A percentile compares a stretch with the other conserved stretches of the same genome.
Conservation (phyloP, 1,284 basidiomycete genomes). For the Pyrrhoderma lamaoense region DNA sequence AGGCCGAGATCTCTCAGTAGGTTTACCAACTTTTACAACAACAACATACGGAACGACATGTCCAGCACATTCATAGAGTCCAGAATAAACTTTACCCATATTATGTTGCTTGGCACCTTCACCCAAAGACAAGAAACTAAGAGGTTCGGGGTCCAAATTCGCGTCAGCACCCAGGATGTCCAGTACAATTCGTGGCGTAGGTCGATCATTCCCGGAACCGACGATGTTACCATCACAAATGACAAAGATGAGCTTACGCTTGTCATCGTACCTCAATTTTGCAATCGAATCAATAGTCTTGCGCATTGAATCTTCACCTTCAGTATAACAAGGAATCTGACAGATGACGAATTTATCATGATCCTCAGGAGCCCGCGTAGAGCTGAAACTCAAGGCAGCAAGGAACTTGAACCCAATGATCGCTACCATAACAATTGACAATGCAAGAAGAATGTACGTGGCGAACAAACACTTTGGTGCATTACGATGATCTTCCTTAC, state of each 20-base stretch:
- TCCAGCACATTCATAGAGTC: conserved; percentile 88
- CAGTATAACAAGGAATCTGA: conserved; percentile 97
- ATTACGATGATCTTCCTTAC: conserved; percentile 88
- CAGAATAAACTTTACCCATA: conserved; percentile 97
- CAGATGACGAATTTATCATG: conserved; percentile 99
- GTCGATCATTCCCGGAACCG: conserved; percentile 88
- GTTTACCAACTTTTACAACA: conserved; percentile 95
- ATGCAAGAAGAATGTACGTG: conserved; percentile 83
- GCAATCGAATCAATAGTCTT: conserved; percentile 93
- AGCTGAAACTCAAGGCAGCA: conserved; percentile 85
- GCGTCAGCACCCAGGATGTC: conserved; percentile 95
- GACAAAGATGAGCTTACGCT: conserved; percentile 90
- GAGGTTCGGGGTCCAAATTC: conserved; percentile 88
- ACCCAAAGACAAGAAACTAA: conserved; percentile 90
- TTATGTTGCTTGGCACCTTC: conserved; percentile 96
- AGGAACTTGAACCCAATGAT: conserved; percentile 99
- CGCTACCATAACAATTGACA: conserved; percentile 90
- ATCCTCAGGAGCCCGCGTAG: conserved; percentile 83
- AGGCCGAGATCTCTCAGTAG: conserved; percentile 85
- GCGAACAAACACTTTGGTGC: conserved; percentile 90
- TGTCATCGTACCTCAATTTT: conserved; percentile 95
- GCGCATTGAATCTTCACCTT: conserved; percentile 84
- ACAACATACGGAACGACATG: conserved; percentile 97
- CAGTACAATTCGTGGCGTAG: conserved; percentile 89
- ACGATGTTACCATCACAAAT: conserved; percentile 99